These are phyloP conservation scores for Metschnikowia peoriensis DNA, from an alignment of 805 yeast species.

Conservation along the genomic window DNA sequence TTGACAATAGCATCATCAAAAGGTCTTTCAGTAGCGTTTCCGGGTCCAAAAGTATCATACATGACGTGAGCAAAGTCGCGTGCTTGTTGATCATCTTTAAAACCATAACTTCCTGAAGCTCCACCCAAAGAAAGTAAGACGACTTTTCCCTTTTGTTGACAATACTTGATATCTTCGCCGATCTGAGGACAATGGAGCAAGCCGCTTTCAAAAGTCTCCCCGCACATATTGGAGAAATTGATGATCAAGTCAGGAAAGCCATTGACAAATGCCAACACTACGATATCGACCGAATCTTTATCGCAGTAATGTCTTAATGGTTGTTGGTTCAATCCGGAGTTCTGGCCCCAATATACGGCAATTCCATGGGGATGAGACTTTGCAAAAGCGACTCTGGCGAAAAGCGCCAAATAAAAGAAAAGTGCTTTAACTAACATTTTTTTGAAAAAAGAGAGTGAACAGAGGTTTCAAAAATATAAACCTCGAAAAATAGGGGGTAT, in stretches of 20 bases:
- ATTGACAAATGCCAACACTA: constrained; percentile 67
- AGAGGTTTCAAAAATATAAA: no score
- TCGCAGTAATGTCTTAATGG: constrained; percentile 54
- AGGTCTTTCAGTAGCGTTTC: constrained; percentile 26
- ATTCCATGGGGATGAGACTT: constrained; percentile 35
- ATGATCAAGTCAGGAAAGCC: constrained; percentile 48
- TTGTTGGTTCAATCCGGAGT: constrained; percentile 50
- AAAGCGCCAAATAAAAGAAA: neutral
- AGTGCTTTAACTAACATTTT: neutral
- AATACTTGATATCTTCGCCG: constrained; percentile 16
- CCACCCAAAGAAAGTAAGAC: constrained; percentile 40
- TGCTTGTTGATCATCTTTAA: constrained; percentile 51
- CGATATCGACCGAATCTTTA: constrained; percentile 65
- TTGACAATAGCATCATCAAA: constrained; percentile 60
- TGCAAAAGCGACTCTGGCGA: neutral
- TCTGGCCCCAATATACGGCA: constrained; percentile 90
- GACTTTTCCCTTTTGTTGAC: constrained; percentile 12
- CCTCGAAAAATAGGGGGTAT: no score
- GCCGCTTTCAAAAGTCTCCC: constrained; percentile 43
- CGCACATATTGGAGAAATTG: constrained; percentile 57
- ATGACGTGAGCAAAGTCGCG: constrained; percentile 47
- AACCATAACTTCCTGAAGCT: constrained; percentile 57
- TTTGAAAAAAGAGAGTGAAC: no score
- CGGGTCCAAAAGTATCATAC: constrained; percentile 42
- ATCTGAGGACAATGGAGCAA: constrained; percentile 15